These are phyloP conservation scores for Dendryphion nanum DNA, from an alignment of 2,329 filamentous ascomycete species.

Conservation along the genomic window DNA sequence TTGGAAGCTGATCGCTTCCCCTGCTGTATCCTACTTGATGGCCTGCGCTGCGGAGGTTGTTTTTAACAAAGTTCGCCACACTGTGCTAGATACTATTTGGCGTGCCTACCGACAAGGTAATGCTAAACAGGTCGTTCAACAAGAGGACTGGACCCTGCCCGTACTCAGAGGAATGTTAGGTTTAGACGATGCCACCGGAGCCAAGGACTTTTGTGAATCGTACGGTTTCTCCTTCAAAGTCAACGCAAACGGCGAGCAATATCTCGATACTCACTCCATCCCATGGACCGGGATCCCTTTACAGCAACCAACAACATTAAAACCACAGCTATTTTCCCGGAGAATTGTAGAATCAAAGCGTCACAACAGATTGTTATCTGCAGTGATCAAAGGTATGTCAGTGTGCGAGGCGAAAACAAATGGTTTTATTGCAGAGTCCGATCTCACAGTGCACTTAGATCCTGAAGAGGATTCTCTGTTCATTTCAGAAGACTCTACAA, in stretches of 20 bases:
- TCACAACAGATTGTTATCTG: conserved; percentile 53
- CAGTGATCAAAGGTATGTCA: conserved; percentile 57
- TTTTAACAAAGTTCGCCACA: conserved; percentile 59
- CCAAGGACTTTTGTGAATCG: conserved; percentile 52
- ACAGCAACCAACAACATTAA: conserved; percentile 23
- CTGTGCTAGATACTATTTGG: conserved; percentile 56
- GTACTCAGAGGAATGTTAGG: conserved; percentile 53
- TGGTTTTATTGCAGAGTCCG: conserved; percentile 44
- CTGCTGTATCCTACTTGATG: conserved; percentile 59
- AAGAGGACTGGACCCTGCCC: conserved; percentile 57
- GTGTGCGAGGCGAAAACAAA: conserved; percentile 51
- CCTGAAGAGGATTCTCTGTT: conserved; percentile 42
- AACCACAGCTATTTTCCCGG: conserved; percentile 54
- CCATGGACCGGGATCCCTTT: conserved; percentile 21
- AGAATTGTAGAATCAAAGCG: conserved; percentile 59
- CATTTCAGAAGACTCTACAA: conserved; percentile 30
- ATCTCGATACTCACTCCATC: conserved; percentile 54
- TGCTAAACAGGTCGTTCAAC: conserved; percentile 40
- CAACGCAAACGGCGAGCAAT: conserved; percentile 47
- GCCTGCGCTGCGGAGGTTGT: conserved; percentile 64
- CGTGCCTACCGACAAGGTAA: conserved; percentile 54
- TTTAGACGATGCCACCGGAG: conserved; percentile 57
- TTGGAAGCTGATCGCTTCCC: conserved; percentile 56
- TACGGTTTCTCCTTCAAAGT: conserved; percentile 53
- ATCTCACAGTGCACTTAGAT: conserved; percentile 25